Conservation (phyloP, 805 yeast species). For the Metschnikowia matae region DNA sequence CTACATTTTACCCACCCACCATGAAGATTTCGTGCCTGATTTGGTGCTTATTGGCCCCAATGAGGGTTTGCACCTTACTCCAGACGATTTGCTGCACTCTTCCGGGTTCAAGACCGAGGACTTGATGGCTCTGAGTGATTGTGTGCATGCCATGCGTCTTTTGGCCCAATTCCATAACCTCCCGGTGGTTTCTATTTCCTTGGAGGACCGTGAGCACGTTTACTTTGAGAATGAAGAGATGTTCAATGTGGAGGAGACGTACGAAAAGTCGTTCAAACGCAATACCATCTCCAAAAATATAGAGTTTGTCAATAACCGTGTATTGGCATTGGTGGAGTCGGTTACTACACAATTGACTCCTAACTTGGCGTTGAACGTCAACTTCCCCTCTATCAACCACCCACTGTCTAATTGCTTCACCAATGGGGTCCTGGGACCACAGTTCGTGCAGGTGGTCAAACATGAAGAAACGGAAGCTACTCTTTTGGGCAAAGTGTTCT, state of each 20-base stretch:
- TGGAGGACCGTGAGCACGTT: constrained; percentile 25
- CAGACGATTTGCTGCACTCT: not conserved
- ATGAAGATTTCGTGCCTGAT: constrained; percentile 27
- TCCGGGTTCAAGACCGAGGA: constrained; percentile 9
- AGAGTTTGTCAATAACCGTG: constrained; percentile 23
- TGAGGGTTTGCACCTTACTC: constrained; percentile 21
- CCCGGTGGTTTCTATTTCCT: constrained; percentile 22
- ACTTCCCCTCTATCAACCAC: constrained; percentile 29
- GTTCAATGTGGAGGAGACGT: constrained; percentile 17
- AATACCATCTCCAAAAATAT: constrained; percentile 23
- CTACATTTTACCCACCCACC: constrained; percentile 23
- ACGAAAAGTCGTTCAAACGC: constrained; percentile 11
- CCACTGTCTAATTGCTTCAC: constrained; percentile 21
- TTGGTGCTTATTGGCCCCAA: constrained; percentile 34
- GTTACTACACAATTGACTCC: constrained; percentile 9
- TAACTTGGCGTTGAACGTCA: constrained; percentile 19
- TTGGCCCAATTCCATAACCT: constrained; percentile 16
- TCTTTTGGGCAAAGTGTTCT: constrained; percentile 8
- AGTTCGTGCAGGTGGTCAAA: constrained; percentile 7
- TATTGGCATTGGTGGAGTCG: constrained; percentile 19
- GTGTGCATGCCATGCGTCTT: constrained; percentile 18
- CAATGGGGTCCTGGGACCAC: constrained; percentile 7
- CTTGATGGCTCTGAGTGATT: constrained; percentile 2
- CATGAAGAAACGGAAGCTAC: not conserved
- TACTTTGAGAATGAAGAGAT: constrained; percentile 33